A percentile compares a stretch with the other conserved stretches of the same genome.
Conservation (phyloP, 371 early-diverging fungal genomes). For the Mucor ambiguus region DNA sequence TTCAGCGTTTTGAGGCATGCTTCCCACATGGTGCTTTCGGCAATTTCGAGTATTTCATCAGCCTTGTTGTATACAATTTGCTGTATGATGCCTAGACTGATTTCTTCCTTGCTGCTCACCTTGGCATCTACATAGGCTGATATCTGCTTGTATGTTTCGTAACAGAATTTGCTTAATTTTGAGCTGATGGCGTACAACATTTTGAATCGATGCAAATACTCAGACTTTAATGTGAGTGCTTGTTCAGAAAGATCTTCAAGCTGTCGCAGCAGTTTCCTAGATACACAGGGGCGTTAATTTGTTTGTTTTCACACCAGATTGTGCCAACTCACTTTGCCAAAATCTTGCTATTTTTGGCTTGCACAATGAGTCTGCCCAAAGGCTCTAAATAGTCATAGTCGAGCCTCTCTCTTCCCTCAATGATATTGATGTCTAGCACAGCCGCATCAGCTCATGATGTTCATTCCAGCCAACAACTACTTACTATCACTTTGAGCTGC, state of each 20-base stretch:
- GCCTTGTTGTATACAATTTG: constrained; percentile 53
- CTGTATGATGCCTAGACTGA: constrained; percentile 50
- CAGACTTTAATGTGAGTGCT: constrained; percentile 53
- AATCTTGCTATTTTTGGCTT: constrained; percentile 67
- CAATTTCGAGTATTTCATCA: constrained; percentile 55
- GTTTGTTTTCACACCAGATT: not conserved
- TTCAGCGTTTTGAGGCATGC: constrained; percentile 57
- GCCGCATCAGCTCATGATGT: not conserved
- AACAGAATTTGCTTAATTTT: constrained; percentile 53
- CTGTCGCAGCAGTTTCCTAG: constrained; percentile 71
- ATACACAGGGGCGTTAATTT: not conserved
- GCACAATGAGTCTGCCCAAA: constrained; percentile 51
- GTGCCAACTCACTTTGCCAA: constrained; percentile 49
- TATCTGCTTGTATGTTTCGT: constrained; percentile 39
- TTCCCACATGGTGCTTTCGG: constrained; percentile 68
- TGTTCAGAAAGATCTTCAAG: constrained; percentile 65
- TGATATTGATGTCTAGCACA: not conserved
- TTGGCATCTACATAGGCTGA: constrained; percentile 39
- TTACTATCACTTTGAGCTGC: constrained; percentile 37
- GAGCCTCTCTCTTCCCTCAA: constrained; percentile 55
- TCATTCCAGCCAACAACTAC: not conserved
- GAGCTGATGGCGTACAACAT: constrained; percentile 52
- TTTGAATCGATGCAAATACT: constrained; percentile 55
- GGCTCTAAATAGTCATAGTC: constrained; percentile 62
- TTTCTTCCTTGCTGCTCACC: constrained; percentile 50